Conservation (phyloP, 441 rosid genomes). For the Brassica balearica region DNA sequence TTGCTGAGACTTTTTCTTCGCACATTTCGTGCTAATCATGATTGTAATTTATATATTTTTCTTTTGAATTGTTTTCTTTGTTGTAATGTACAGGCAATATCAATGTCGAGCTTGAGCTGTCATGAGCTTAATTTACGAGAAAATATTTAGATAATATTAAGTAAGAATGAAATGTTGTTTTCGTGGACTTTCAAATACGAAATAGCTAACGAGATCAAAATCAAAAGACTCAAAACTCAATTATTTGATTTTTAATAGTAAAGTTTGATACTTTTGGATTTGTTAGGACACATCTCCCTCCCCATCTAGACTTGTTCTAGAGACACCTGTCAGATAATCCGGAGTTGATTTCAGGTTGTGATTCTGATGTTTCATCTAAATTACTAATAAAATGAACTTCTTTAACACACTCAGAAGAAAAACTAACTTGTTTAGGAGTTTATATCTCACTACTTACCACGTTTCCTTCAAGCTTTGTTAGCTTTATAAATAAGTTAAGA, state of each 20-base stretch:
- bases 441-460: neutral
- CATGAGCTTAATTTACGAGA: slow-evolving; percentile 18
- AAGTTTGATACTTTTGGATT: slow-evolving; percentile 10
- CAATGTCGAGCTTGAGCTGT: slow-evolving; percentile 17
- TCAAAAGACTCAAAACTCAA: slow-evolving; percentile 48
- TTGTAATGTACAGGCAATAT: slow-evolving; percentile 1
- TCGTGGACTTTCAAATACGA: neutral
- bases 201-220: slow-evolving; percentile 10
- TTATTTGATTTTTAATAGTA: neutral
- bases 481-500: slow-evolving; percentile 1
- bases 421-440: neutral
- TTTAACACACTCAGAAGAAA: neutral
- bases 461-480: neutral
- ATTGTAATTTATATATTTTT: neutral
- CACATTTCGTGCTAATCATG: slow-evolving; percentile 36
- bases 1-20: slow-evolving; percentile 21
- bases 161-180: neutral
- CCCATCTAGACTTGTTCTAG: slow-evolving; percentile 12
- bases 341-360: neutral
- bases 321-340: slow-evolving; percentile 7
- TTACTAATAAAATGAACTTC: neutral
- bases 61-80: neutral
- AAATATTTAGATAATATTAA: neutral
- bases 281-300: slow-evolving; percentile 18
- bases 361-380: neutral